Evolutionary conservation across 2,329 filamentous ascomycete species (phyloP), one percentile per base, ranked within the genome.

Genomic region (Onygenales sp.): DNA sequence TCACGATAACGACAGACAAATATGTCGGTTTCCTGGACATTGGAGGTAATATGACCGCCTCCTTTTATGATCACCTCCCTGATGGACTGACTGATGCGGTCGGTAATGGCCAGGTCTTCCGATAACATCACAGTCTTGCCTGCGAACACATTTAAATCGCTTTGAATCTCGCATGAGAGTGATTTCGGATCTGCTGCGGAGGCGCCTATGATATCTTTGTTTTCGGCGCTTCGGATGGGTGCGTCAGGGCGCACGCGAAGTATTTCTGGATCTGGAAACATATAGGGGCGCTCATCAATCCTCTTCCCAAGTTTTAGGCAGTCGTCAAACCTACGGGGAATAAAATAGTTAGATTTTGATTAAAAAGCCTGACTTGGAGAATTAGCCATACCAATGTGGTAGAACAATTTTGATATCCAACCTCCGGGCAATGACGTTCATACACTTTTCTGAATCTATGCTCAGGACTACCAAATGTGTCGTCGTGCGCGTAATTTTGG

Each of bases 231-330:
- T 31, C 75, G 74, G 50, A 86, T 71, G 3, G 76, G 71, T 48
- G 81, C 79, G 55, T 83, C 76, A 17, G 80, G 72, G 6, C 75
- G 72, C 43, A 75, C 75, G 41, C 75, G 77, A n/a, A 95, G 74
- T 36, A 95, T 87, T 59, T 94, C 89, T 1, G 93, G 87, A 59
- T 97, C 78, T 1, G 93, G 93, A 1, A 97, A 78, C 17, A 82
- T 73, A 65, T 98, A 98, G 0, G 93, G 93, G 6, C 77, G 74
- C 67, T 98, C 93, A 61, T 89, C 86, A 61, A 98, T 96, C 55
- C 88, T 84, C 69, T 89, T 91, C 49, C 92, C 91, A 32, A 98
- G 81, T 69, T 88, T 93, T 60, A 98, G 81, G 70, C 93, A 98
- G 67, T 96, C 92, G 62, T 97, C 92, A 65, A 98, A 96, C 90